Percentiles rank a stretch among this genome's conserved stretches.
Conservation (phyloP, 2,329 filamentous ascomycete genomes). For the Talaromyces rugulosus region DNA sequence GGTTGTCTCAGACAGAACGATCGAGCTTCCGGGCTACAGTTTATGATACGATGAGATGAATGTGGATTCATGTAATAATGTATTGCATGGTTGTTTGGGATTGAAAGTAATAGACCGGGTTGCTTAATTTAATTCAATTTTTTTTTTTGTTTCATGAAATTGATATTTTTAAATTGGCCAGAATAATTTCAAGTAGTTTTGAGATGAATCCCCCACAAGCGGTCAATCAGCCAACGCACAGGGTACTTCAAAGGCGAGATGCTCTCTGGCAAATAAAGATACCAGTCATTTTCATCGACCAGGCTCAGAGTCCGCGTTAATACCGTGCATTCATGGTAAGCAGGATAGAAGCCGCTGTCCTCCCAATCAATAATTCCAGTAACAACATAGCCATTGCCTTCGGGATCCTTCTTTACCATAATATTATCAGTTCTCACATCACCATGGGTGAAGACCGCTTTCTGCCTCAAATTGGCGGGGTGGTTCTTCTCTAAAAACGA, state of each 20-base stretch:
- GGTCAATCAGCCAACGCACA: slow-evolving; percentile 20
- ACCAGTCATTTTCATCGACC: slow-evolving; percentile 25
- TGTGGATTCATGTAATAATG: not conserved
- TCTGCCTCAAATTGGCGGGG: too few relatives aligned
- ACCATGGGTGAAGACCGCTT: slow-evolving; percentile 21
- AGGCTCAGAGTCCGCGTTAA: slow-evolving; percentile 17
- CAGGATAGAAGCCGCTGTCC: slow-evolving; percentile 28
- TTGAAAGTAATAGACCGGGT: too few relatives aligned
- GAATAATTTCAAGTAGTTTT: not conserved
- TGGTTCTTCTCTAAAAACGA: slow-evolving; percentile 16
- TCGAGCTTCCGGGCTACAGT: not conserved
- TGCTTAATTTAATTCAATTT: too few relatives aligned
- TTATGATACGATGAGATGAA: not conserved
- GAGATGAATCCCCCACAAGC: slow-evolving; percentile 18
- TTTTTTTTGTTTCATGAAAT: too few relatives aligned
- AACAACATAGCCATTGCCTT: slow-evolving; percentile 14
- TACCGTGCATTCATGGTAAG: slow-evolving; percentile 24
- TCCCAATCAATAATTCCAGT: slow-evolving; percentile 30
- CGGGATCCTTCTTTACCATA: slow-evolving; percentile 20
- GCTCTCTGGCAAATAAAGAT: slow-evolving; percentile 22
- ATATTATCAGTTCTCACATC: slow-evolving; percentile 19
- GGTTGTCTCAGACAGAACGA: not conserved
- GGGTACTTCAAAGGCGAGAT: slow-evolving; percentile 21
- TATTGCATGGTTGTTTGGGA: too few relatives aligned
- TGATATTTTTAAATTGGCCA: too few relatives aligned